Percentiles rank a stretch among this genome's conserved stretches.
phyloP scores from a whole-genome alignment of 1,139 yeast genomes.

The Pichia sp. region DNA sequence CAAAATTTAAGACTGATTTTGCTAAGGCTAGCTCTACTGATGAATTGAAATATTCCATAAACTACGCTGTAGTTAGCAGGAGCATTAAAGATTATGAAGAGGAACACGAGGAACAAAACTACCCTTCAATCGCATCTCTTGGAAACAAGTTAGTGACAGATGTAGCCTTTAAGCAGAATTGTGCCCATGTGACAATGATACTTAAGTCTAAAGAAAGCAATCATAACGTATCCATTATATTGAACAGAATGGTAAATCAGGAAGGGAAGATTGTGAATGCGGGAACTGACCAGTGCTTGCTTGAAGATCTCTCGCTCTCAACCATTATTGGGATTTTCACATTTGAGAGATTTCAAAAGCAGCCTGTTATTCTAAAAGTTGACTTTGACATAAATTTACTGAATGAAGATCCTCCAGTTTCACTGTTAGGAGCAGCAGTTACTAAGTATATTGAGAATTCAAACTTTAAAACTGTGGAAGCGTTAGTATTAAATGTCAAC shows the following conservation, averaged over 20 bases:
- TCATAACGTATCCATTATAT: slow-evolving; percentile 2
- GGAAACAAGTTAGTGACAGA: slow-evolving; percentile 51
- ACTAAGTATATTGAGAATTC: slow-evolving; percentile 60
- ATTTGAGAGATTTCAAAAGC: slow-evolving; percentile 78
- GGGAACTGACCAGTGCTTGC: slow-evolving; percentile 1
- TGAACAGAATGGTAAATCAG: slow-evolving; percentile 14
- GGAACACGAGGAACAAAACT: slow-evolving; percentile 42
- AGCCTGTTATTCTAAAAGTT: slow-evolving; percentile 59
- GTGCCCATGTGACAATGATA: slow-evolving; percentile 18
- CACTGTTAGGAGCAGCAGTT: slow-evolving; percentile 10
- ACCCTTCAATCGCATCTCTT: slow-evolving; percentile 50
- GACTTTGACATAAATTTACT: slow-evolving; percentile 38
- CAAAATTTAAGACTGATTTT: slow-evolving; percentile 64
- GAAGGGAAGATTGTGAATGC: slow-evolving; percentile 13
- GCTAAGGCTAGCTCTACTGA: slow-evolving; percentile 68
- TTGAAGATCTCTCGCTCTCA: slow-evolving; percentile 12
- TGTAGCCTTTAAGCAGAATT: slow-evolving; percentile 24
- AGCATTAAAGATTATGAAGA: slow-evolving; percentile 53
- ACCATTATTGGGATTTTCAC: slow-evolving; percentile 89
- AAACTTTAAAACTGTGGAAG: slow-evolving; percentile 88
- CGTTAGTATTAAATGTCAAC: slow-evolving; percentile 72
- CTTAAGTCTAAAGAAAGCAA: slow-evolving; percentile 9
- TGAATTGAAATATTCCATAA: slow-evolving; percentile 73
- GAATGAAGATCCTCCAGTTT: slow-evolving; percentile 15
- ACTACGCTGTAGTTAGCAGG: slow-evolving; percentile 82